Evolutionary conservation across 352 stramenopile species (phyloP), one percentile per base, ranked within the genome.

Genomic region (Peronospora tabacina): DNA sequence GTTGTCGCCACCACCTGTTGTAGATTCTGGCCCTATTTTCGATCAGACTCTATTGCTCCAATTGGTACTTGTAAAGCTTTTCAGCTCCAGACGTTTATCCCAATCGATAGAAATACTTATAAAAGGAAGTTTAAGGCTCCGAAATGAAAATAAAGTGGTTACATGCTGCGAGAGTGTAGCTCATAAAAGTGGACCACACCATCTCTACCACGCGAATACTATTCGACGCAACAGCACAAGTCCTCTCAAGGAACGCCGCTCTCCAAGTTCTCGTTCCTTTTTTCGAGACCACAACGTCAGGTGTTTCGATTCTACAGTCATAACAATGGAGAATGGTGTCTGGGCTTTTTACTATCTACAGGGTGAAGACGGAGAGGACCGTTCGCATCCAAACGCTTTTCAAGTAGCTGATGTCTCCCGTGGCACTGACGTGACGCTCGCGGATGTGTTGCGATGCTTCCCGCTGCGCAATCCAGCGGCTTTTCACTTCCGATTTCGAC

Each of bases 281-380:
- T 0, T 26, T 26, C n/a, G 22, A 2, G 7, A 7, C 22, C 5
- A 26, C 22, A 5, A 26, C 35, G 16, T 39, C 36, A 13, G 29
- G 45, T 34, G 19, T 22, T 49, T 17, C 28, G 9, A 12, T 44
- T 46, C 35, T 33, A 16, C 34, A 28, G 12, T 30, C 44, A 22
- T 24, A 24, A 46, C 33, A 19, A 65, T 65, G 58, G 62, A 63
- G 24, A 39, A 40, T 20, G 70, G 65, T 20, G 49, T 87, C 34
- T 92, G 82, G 82, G 79, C 73, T 40, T 92, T 92, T 64, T 92
- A 92, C 74, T 89, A 89, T 58, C 76, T 92, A 58, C 82, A 92
- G 63, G 82, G 78, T 12, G 82, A 92, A 58, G 82, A 92, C 45
- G 82, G 82, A 12, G 82, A 92, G 56, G 82, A 92, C 46, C 73